Conservation (phyloP, 2,329 filamentous ascomycete genomes). For the Colletotrichum abscissum region DNA sequence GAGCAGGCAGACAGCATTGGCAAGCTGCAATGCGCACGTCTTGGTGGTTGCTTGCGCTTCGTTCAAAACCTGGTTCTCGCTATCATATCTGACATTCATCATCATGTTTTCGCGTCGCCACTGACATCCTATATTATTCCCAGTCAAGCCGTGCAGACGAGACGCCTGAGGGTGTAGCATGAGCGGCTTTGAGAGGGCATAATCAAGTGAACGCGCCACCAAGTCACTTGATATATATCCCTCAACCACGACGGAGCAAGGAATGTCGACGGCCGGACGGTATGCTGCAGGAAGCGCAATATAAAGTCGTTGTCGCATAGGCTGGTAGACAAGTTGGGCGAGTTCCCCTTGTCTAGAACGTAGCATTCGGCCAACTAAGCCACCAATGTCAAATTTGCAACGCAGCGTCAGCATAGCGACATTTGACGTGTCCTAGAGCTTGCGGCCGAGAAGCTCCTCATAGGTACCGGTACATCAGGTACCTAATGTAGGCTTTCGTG, state of each 20-base stretch:
- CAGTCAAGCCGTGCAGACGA: not conserved
- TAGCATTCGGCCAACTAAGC: not conserved
- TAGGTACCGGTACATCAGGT: not conserved
- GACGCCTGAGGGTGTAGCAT: not conserved
- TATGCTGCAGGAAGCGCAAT: not conserved
- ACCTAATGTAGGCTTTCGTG: not conserved
- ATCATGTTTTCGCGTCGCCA: not conserved
- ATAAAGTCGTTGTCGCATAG: not conserved
- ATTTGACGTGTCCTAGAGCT: not conserved
- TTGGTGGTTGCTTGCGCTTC: constrained; percentile 1
- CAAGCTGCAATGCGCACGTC: not conserved
- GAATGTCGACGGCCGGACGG: not conserved
- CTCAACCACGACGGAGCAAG: not conserved
- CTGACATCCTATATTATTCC: not conserved
- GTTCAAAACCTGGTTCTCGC: not conserved
- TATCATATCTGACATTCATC: constrained; percentile 21
- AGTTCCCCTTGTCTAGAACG: not conserved
- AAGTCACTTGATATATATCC: not conserved
- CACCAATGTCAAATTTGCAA: not conserved
- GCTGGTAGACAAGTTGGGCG: not conserved
- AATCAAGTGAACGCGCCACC: not conserved
- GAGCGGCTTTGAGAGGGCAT: constrained; percentile 15
- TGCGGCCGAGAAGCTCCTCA: not conserved
- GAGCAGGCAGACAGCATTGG: constrained; percentile 8
- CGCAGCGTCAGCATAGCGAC: not conserved